Base-by-base conservation (phyloP, 495 filamentous ascomycete genomes). In the Cetradonia linearis region DNA sequence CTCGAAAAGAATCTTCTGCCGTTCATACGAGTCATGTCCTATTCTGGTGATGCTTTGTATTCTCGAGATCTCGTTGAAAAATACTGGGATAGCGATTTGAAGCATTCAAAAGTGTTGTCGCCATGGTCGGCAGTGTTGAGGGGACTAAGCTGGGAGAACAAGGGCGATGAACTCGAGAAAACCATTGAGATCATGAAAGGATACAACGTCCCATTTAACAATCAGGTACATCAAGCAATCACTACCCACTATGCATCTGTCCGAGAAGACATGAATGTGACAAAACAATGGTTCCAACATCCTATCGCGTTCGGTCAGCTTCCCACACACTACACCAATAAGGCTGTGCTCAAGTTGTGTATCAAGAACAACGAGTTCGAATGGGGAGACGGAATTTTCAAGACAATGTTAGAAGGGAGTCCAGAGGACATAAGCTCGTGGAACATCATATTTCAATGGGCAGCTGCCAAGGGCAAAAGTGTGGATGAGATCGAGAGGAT, bases 371-470 rank as follows among this genome's bases (percentile, higher is more conserved):
- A 79, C 14, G 78, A 89, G 42, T 62, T 76, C 10, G 73, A 81
- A 2, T 92, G 85, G 81, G 85, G 84, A 2, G 74, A 78, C 52
- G 64, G 76, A 20, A 72, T 94, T 25, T 82, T 89, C 40, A 73
- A 82, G 36, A 72, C 80, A 5, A 67, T 91, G 20, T 67, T 83
- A 30, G 72, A 77, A 48, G 69, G 62, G 20, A 73, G 63, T 20
- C 78, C 76, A 25, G 69, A 62, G 31, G 79, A 86, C 40, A 71
- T 77, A 28, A 74, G 67, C 13, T 72, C 69, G 7, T 86, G 86
- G 80, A 83, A 91, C 63, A 76, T 85, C 34, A 72, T 85, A 8
- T 77, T 95, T 46, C 80, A 86, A 52, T 95, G 87, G 87, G 83
- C 88, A 30, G 86, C 85, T 14, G 77, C 84, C 14, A 80, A 85